Evolutionary conservation across 179 eudicot genomes (phyloP).

Genomic region (Beta lomatogona): DNA sequence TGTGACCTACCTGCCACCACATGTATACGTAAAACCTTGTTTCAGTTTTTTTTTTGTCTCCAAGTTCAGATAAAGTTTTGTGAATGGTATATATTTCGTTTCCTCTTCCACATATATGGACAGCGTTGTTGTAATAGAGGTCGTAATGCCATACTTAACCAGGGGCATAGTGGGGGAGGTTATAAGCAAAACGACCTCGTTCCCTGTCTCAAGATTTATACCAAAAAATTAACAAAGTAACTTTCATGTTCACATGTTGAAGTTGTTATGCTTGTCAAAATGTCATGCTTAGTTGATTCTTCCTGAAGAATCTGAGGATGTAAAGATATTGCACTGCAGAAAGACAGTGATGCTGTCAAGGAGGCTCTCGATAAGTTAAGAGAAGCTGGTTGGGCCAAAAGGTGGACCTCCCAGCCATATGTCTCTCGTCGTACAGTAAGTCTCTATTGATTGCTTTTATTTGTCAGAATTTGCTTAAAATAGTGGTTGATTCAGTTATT

Average conservation of each 20-base stretch:
- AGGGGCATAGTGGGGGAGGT: too few species aligned
- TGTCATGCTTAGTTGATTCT: neutral
- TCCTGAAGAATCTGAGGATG: neutral
- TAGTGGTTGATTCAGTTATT: neutral
- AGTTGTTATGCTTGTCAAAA: neutral
- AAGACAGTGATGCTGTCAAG: constrained; percentile 87
- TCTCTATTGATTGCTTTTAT: constrained; percentile 22
- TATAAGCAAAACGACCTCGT: too few species aligned
- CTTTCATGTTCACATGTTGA: neutral
- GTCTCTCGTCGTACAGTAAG: constrained; percentile 88
- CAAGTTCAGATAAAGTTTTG: neutral
- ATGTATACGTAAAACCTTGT: neutral
- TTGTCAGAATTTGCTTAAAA: neutral
- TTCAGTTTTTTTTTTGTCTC: neutral
- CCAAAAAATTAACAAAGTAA: neutral
- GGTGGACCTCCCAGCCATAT: constrained; percentile 94
- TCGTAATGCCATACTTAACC: too few species aligned
- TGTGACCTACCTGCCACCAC: neutral
- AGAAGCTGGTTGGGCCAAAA: constrained; percentile 89
- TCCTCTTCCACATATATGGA: neutral
- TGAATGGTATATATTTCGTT: neutral
- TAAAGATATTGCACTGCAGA: constrained; percentile 46
- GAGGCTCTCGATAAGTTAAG: constrained; percentile 85
- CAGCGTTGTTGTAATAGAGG: too few species aligned
- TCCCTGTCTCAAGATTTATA: neutral